phyloP scores from a whole-genome alignment of 352 stramenopile genomes.

The Pythium myriotylum region DNA sequence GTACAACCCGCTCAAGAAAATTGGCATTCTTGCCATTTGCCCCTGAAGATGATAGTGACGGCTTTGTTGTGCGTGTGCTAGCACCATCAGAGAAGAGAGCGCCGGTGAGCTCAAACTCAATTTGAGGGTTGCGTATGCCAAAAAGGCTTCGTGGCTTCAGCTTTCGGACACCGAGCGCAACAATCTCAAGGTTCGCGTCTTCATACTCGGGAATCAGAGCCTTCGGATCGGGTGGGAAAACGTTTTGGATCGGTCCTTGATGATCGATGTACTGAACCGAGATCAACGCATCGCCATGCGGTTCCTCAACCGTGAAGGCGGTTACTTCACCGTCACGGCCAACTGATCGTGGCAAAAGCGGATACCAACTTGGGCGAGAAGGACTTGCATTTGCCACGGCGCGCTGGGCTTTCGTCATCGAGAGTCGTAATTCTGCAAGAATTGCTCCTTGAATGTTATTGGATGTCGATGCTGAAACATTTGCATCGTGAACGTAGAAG shows the following conservation, averaged over 20 bases:
- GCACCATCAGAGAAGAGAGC: constrained; percentile 51
- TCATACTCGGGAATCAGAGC: constrained; percentile 51
- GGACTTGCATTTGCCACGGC: constrained; percentile 45
- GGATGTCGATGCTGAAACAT: constrained; percentile 32
- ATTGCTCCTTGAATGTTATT: constrained; percentile 21
- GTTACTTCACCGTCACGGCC: constrained; percentile 2
- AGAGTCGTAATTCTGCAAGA: constrained; percentile 51
- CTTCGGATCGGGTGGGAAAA: constrained; percentile 25
- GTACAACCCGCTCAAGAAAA: constrained; percentile 61
- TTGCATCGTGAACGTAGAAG: constrained; percentile 68
- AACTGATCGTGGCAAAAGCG: constrained; percentile 26
- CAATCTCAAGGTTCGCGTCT: constrained; percentile 63
- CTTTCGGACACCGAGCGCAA: constrained; percentile 65
- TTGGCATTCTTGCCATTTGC: constrained; percentile 70
- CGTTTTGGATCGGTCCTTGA: constrained; percentile 30
- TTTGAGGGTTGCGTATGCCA: constrained; percentile 54
- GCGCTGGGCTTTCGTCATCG: constrained; percentile 48
- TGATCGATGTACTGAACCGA: constrained; percentile 73
- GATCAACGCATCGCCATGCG: constrained; percentile 51
- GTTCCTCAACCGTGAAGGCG: constrained; percentile 33
- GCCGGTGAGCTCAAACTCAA: constrained; percentile 75
- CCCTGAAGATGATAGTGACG: constrained; percentile 10
- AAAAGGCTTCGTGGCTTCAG: constrained; percentile 60
- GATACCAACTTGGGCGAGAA: constrained; percentile 56
- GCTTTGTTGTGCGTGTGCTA: constrained; percentile 43